Evolutionary conservation across 805 yeast genomes (phyloP).

Genomic region (Candida chilensis): DNA sequence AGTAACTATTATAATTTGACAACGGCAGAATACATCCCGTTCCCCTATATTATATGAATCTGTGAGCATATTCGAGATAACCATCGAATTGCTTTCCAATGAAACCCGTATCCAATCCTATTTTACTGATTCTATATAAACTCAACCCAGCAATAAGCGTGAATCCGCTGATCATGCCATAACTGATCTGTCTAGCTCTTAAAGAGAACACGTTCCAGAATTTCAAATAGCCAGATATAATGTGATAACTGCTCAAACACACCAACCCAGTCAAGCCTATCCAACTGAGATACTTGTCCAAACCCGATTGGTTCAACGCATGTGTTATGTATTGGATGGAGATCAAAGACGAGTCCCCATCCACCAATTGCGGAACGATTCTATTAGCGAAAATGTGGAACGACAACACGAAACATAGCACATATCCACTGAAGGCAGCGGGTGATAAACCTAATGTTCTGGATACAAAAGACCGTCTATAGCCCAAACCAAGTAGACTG

Average conservation of each 20-base stretch:
- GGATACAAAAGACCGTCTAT: constrained; percentile 34
- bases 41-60: no score
- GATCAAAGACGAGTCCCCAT: constrained; percentile 57
- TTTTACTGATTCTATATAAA: constrained; percentile 10
- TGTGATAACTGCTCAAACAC: constrained; percentile 39
- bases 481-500: constrained; percentile 46
- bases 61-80: no score
- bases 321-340: constrained; percentile 42
- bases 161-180: constrained; percentile 23
- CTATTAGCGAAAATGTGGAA: constrained; percentile 42
- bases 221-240: constrained; percentile 40
- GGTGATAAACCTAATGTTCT: constrained; percentile 44
- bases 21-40: no score
- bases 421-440: constrained; percentile 49
- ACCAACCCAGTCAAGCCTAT: constrained; percentile 21
- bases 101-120: constrained; percentile 14
- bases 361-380: constrained; percentile 38
- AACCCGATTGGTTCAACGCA: constrained; percentile 10
- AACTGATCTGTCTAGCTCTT: constrained; percentile 33
- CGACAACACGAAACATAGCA: constrained; percentile 30
- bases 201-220: constrained; percentile 30
- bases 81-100: constrained; percentile 16
- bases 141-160: constrained; percentile 26
- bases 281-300: constrained; percentile 17
- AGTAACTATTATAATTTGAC: no score